Evolutionary conservation across 2,329 filamentous ascomycete species (phyloP).

Genomic region (Microdochium nivale): DNA sequence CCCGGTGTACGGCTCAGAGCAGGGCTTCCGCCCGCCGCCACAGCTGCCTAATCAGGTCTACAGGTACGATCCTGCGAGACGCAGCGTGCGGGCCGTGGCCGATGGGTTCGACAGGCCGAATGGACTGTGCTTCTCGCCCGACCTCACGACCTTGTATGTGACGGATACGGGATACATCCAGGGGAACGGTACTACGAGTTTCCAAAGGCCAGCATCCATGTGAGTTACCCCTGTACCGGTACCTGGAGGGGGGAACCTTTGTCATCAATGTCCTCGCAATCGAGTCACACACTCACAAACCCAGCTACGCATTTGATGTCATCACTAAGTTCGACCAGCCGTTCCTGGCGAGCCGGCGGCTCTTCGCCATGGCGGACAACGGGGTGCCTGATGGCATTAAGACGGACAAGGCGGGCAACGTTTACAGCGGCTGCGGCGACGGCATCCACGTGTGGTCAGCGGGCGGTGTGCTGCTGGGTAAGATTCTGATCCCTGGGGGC

Average conservation of each 20-base stretch:
- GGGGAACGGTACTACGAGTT: conserved; percentile 22
- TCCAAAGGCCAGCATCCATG: conserved; percentile 14
- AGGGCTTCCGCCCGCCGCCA: conserved; percentile 33
- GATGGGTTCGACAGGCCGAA: conserved; percentile 39
- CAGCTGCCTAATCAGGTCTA: conserved; percentile 38
- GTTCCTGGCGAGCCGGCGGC: conserved; percentile 34
- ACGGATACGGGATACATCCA: conserved; percentile 28
- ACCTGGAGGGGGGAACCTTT: too few species aligned
- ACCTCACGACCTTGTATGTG: conserved; percentile 33
- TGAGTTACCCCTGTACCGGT: conserved; percentile 13
- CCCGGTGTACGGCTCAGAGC: conserved; percentile 36
- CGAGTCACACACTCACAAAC: not conserved
- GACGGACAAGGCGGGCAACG: conserved; percentile 35
- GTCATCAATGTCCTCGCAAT: not conserved
- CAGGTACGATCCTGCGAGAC: conserved; percentile 30
- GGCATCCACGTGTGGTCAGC: conserved; percentile 39
- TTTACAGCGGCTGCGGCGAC: conserved; percentile 40
- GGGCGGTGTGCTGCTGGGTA: conserved; percentile 34
- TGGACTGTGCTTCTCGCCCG: conserved; percentile 35
- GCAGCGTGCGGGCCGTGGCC: conserved; percentile 32
- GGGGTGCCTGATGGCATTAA: conserved; percentile 41
- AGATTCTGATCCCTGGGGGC: conserved; percentile 30
- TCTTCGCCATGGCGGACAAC: conserved; percentile 39
- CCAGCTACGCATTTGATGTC: conserved; percentile 26
- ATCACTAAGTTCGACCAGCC: conserved; percentile 16